Percentiles rank a stretch among this genome's conserved stretches.
Conservation (phyloP, 371 early-diverging fungal genomes). For the Circinella minor region DNA sequence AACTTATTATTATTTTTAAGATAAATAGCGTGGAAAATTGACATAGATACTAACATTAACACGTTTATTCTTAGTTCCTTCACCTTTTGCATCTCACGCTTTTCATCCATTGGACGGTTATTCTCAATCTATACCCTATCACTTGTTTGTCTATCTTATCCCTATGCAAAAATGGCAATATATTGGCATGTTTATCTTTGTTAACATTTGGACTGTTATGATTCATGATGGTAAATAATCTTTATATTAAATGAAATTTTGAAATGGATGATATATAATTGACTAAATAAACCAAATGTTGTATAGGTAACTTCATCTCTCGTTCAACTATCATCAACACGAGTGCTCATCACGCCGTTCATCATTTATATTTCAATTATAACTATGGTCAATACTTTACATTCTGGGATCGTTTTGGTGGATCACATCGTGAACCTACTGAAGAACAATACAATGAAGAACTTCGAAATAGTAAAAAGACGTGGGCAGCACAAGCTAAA, state of each 20-base stretch:
- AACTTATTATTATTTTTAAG: too few species aligned
- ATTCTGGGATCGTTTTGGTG: conserved; percentile 80
- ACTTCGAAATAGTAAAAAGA: conserved; percentile 63
- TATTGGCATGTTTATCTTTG: conserved; percentile 83
- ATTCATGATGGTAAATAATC: conserved; percentile 89
- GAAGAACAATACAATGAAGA: conserved; percentile 69
- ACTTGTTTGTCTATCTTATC: conserved; percentile 83
- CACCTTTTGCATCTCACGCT: conserved; percentile 95
- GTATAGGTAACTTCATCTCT: conserved; percentile 65
- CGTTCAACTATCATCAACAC: conserved; percentile 72
- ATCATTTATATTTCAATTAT: conserved; percentile 97
- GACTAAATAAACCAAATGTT: not conserved
- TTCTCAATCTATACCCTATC: conserved; percentile 93
- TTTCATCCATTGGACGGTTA: conserved; percentile 96
- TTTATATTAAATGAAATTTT: too few species aligned
- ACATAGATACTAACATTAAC: not conserved
- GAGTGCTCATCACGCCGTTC: conserved; percentile 94
- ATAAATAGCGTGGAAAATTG: conserved; percentile 2
- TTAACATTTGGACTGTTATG: conserved; percentile 94
- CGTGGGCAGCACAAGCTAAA: conserved; percentile 71
- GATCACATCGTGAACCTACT: conserved; percentile 74
- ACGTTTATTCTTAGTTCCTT: conserved; percentile 66
- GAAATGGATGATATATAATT: too few species aligned
- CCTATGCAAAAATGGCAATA: conserved; percentile 93
- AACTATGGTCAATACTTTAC: conserved; percentile 98